Percentiles rank a stretch among this genome's conserved stretches.
phyloP scores from a whole-genome alignment of 768 basidiomycete species.

The Mycena floridula region DNA sequence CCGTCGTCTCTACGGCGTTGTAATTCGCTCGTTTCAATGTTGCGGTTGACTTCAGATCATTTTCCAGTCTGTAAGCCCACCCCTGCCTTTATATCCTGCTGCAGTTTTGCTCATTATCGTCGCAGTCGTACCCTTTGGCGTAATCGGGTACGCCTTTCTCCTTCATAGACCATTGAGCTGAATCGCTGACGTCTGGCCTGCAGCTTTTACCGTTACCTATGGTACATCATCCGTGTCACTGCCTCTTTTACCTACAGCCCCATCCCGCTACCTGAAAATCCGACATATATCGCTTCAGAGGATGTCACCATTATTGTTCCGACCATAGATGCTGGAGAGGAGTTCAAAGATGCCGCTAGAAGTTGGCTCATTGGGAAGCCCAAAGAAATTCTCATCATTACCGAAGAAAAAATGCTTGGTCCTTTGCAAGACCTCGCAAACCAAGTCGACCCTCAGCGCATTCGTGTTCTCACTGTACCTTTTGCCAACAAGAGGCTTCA shows the following conservation, averaged over 20 bases:
- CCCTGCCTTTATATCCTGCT: neutral
- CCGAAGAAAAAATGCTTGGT: constrained; percentile 85
- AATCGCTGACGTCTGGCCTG: neutral
- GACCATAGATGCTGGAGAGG: constrained; percentile 88
- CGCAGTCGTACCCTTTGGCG: constrained; percentile 51
- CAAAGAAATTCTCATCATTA: constrained; percentile 67
- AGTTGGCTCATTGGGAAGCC: constrained; percentile 91
- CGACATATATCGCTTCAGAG: constrained; percentile 84
- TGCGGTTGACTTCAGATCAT: constrained; percentile 58
- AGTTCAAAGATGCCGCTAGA: constrained; percentile 73
- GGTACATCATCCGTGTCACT: constrained; percentile 83
- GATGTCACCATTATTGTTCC: constrained; percentile 97
- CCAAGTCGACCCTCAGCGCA: constrained; percentile 76
- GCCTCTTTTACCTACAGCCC: constrained; percentile 77
- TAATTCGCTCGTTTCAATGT: too few species aligned
- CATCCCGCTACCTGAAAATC: constrained; percentile 83
- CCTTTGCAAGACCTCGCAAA: constrained; percentile 87
- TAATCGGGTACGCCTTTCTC: constrained; percentile 38
- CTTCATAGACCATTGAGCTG: neutral
- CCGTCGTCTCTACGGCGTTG: too few species aligned
- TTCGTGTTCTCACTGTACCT: constrained; percentile 84
- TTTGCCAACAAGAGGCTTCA: constrained; percentile 93
- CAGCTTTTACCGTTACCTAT: constrained; percentile 91
- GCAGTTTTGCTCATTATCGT: constrained; percentile 2
- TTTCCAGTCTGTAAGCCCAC: constrained; percentile 60